Evolutionary conservation across 495 filamentous ascomycete species (phyloP).

Genomic region (Pyronema domesticum): DNA sequence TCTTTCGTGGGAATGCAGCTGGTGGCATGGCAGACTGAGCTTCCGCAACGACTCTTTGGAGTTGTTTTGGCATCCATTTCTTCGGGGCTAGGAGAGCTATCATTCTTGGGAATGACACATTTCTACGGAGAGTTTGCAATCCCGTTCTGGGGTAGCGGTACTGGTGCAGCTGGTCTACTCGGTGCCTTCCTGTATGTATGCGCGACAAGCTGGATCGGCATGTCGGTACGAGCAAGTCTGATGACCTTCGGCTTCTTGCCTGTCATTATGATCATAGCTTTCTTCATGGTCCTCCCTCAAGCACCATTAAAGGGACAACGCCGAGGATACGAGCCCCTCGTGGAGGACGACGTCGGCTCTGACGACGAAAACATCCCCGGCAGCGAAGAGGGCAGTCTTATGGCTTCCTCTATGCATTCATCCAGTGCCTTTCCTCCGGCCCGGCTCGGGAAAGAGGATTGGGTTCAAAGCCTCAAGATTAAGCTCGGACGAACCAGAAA

Average conservation of each 20-base stretch:
- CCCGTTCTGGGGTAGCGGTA: constrained; percentile 84
- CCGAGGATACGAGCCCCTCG: constrained; percentile 24
- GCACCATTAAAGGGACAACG: constrained; percentile 33
- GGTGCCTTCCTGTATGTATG: constrained; percentile 77
- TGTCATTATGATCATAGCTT: constrained; percentile 62
- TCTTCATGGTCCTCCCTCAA: constrained; percentile 60
- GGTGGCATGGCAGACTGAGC: constrained; percentile 55
- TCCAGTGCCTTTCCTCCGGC: background rate
- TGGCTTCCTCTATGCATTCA: background rate
- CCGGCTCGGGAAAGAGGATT: background rate
- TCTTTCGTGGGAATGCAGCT: constrained; percentile 74
- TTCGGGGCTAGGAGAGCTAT: constrained; percentile 71
- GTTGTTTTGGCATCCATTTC: constrained; percentile 71
- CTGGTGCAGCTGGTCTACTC: constrained; percentile 72
- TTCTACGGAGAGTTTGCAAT: constrained; percentile 82
- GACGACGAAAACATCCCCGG: constrained; percentile 18
- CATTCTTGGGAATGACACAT: constrained; percentile 79
- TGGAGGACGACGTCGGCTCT: constrained; percentile 29
- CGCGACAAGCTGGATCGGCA: constrained; percentile 57
- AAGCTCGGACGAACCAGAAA: constrained; percentile 29
- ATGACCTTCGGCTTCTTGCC: constrained; percentile 63
- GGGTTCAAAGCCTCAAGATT: background rate
- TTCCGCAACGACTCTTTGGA: constrained; percentile 59
- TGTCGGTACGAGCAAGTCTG: constrained; percentile 52
- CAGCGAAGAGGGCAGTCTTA: background rate